Base-by-base conservation (phyloP, 164 flowering plant species). In the Chimonanthus salicifolius region DNA sequence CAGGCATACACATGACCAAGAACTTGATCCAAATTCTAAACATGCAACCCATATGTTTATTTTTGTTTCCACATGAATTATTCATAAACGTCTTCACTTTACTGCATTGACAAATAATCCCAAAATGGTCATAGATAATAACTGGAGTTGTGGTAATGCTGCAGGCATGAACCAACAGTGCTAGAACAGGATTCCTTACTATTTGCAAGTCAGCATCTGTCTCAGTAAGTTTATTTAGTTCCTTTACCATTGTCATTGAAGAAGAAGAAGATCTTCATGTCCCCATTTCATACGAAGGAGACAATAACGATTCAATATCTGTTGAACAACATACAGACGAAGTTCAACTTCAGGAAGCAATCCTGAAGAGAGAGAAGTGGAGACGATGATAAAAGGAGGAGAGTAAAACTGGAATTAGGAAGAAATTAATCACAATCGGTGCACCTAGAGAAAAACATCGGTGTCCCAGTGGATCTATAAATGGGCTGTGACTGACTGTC, bases 141-240 rank as follows among this genome's bases (percentile, higher is more conserved):
- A n/a, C 50, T 73, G 46, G 47, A n/a, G 9, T 20, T 16, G 16
- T 49, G 8, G 10, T 49, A 15, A 54, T 75, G 20, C 10, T 77
- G 82, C 80, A 94, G 99, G 94, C 98, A 95, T 83, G 99, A 95
- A 84, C 98, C 98, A 3, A 97, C 99, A 6, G 99, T 92, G 70
- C 82, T 89, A 94, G 88, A 90, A 20, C 81, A 62, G 79, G 96
- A 93, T 76, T 95, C 44, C 67, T 93, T 44, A 88, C 92, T 60
- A 81, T 95, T 73, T 91, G 85, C 79, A 95, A 95, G 80, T 97
- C 99, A 16, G 88, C 98, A 69, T 88, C 97, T 73, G 85, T 93
- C 82, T 98, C 99, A 0, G 98, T 95, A 82, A 89, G 97, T 73
- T 33, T 33, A 33, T 33, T 33, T 33, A 33, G 3, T 13, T 18